These are phyloP conservation scores for Crithidia expoeki DNA, from an alignment of 208 protist species.

Conservation along the genomic window DNA sequence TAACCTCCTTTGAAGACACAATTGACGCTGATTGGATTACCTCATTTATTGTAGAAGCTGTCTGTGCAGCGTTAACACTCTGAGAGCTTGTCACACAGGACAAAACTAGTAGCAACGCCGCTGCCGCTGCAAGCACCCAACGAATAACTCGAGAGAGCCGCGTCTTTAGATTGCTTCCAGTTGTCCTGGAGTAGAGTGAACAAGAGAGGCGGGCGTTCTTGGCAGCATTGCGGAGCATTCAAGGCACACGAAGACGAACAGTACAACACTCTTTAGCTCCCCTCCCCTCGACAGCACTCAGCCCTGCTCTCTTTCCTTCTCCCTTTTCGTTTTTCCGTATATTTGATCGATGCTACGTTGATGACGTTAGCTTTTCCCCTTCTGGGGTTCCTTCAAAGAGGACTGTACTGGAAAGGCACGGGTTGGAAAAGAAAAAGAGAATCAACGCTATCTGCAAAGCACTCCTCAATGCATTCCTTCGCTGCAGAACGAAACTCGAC, in stretches of 20 bases:
- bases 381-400: background rate
- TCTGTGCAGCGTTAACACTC: too few species aligned
- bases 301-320: background rate
- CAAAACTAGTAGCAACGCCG: background rate
- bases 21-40: too few species aligned
- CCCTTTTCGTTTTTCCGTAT: too few species aligned
- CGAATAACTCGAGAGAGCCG: background rate
- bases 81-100: too few species aligned
- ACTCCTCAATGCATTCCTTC: background rate
- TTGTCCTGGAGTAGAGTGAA: background rate
- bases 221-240: slow-evolving; percentile 5
- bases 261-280: background rate
- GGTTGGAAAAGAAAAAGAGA: background rate
- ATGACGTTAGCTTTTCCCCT: background rate
- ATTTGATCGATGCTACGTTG: too few species aligned
- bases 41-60: too few species aligned
- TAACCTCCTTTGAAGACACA: too few species aligned
- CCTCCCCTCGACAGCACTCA: too few species aligned
- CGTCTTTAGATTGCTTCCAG: background rate
- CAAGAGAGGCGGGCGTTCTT: background rate
- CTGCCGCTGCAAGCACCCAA: background rate
- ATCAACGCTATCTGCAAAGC: background rate
- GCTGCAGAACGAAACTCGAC: background rate
- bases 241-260: background rate
- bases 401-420: background rate